A percentile compares a stretch with the other conserved stretches of the same genome.
phyloP scores from a whole-genome alignment of 345 rosid species.

The Aurinia saxatilis region DNA sequence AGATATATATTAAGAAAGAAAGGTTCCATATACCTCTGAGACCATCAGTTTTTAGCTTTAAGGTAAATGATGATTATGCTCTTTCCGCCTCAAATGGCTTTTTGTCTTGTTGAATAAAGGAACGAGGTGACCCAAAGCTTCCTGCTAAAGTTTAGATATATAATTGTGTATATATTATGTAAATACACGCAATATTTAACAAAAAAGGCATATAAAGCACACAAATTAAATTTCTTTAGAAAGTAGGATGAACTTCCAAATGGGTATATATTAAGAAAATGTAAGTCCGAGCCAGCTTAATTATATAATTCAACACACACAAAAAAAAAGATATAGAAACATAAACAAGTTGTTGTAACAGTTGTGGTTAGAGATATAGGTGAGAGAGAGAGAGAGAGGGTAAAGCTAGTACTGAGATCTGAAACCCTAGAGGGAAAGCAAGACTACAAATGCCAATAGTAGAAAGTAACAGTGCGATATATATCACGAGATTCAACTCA shows the following conservation, averaged over 20 bases:
- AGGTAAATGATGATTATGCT: conserved; percentile 22
- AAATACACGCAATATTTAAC: too few relatives aligned
- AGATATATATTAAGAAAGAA: neutral
- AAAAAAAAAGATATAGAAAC: neutral
- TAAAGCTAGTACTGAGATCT: conserved; percentile 21
- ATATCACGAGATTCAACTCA: conserved; percentile 34
- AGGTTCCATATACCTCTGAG: neutral
- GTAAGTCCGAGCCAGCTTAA: too few relatives aligned
- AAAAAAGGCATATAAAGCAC: too few relatives aligned
- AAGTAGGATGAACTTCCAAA: too few relatives aligned
- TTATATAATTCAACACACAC: too few relatives aligned
- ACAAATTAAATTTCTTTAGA: too few relatives aligned
- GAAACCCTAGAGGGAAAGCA: conserved; percentile 33
- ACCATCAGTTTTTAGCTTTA: conserved; percentile 15
- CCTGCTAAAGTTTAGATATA: conserved; percentile 10
- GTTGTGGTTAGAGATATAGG: neutral
- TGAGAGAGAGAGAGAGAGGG: conserved; percentile 4
- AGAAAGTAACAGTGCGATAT: conserved; percentile 25
- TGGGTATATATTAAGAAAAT: too few relatives aligned
- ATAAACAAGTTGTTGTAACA: conserved; percentile 2
- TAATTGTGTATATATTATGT: neutral
- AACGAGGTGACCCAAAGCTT: conserved; percentile 27
- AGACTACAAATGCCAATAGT: conserved; percentile 24
- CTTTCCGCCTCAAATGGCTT: conserved; percentile 29
- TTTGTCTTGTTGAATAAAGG: conserved; percentile 29